Evolutionary conservation across 306 rosid genomes (phyloP), one percentile per base, ranked within the genome.

Genomic region (Geum urbanum): DNA sequence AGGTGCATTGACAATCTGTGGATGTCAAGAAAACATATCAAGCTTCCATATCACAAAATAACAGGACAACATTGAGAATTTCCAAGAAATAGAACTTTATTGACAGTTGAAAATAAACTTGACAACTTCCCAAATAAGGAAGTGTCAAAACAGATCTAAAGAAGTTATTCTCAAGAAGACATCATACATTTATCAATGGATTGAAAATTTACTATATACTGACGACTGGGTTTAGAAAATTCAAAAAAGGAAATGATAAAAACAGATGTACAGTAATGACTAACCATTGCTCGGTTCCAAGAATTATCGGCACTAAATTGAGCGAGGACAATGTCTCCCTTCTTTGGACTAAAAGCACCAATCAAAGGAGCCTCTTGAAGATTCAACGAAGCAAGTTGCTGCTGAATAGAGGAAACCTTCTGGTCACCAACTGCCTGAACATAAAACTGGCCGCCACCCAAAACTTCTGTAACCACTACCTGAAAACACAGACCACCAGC

Each of bases 241-340:
- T 16, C 50, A 39, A 47, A 43, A 43, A 47, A 19, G 32, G 56
- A 9, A 18, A 50, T 12, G 76, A 8, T 7, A 39, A 51, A 16
- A 22, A 13, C 8, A 35, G 53, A 40, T 40, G 19, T 20, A 40
- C 35, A 72, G 44, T 52, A 39, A 32, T 16, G 19, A 80, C 96
- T 87, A 73, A 91, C 99, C 99, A 94, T 86, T 78, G 96, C 97
- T 22, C 98, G 82, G 71, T 90, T 88, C 98, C 98, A 92, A 48
- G 97, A 90, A 60, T 84, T 78, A 77, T 92, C 97, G 12, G 87
- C 86, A 63, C 80, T 84, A 67, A 86, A 92, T 74, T 92, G 91
- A 61, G 90, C 88, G 49, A 92, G 94, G 79, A 90, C 98, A 59
- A 90, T 74, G 65, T 92, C 98, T 43, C 97, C 97, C 88, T 90